Conservation (phyloP, 148 eudicot species). For the Rheum nobile region DNA sequence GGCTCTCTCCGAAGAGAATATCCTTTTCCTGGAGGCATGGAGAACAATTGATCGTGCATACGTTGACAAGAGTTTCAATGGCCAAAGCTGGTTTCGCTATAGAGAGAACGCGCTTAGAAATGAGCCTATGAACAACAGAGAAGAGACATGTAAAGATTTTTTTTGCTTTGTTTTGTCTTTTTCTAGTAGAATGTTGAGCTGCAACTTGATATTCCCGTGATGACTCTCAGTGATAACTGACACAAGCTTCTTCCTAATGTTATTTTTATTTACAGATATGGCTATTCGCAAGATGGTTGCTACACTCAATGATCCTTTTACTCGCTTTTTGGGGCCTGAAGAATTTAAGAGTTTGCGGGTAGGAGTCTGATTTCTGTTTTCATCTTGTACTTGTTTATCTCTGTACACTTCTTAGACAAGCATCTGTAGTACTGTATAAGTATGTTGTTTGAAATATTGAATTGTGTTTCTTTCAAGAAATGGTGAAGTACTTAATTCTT, state of each 20-base stretch:
- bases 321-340: slow-evolving; percentile 93
- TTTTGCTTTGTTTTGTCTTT: not conserved
- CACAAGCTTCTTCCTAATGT: too few relatives aligned
- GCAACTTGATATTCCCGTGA: not conserved
- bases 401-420: not conserved
- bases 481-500: slow-evolving; percentile 12
- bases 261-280: slow-evolving; percentile 35
- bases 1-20: slow-evolving; percentile 90
- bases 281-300: slow-evolving; percentile 88
- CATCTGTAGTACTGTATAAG: not conserved
- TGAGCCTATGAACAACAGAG: slow-evolving; percentile 86
- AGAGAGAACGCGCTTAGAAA: slow-evolving; percentile 82
- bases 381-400: not conserved
- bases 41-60: slow-evolving; percentile 92
- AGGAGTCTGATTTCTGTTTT: slow-evolving; percentile 10
- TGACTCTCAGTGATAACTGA: too few relatives aligned
- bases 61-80: slow-evolving; percentile 90
- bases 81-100: slow-evolving; percentile 98
- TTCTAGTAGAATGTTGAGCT: not conserved
- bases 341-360: slow-evolving; percentile 81
- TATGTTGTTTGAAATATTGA: not conserved
- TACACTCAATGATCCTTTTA: slow-evolving; percentile 90
- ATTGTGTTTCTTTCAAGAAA: not conserved
- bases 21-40: slow-evolving; percentile 96
- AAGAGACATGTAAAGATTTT: slow-evolving; percentile 62